Evolutionary conservation across 2,329 filamentous ascomycete species (phyloP), one percentile per base, ranked within the genome.

Genomic region (Podosphaera leucotricha): DNA sequence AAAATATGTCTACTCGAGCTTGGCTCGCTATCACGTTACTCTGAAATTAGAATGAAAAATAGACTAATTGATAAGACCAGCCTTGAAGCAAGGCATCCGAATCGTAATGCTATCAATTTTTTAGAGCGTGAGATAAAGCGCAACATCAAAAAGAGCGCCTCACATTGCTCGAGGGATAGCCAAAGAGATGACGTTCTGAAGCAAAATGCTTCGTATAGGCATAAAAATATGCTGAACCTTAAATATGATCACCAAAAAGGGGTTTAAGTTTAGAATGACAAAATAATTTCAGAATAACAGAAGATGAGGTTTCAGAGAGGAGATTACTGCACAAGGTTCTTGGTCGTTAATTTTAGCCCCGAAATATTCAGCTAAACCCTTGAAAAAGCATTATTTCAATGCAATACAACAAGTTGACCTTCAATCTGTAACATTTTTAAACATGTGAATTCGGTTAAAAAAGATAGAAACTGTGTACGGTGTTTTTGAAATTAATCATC

Each of bases 1-100:
- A 68, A 75, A 47, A 74, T 85, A 67, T 83, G 72, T 55, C 57
- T 83, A 20, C 62, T 86, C 15, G 80, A 86, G 57, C 61, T 81
- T 46, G 80, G 80, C 0, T 61, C 63, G 30, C 63, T 78, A 64
- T 77, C 70, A 43, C 64, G 80, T 36, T 86, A 77, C 75, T 78
- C 71, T 20, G 79, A 84, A 58, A 83, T 86, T 47, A 64, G 72
- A 47, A 67, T 61, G 50, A 70, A 66, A 54, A 77, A 77, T 52
- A 63, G 62, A 39, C 60, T 77, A 41, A 66, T 75, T 41, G 70
- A 74, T 50, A 58, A 62, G 46, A 42, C 45, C 33, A 53, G 50
- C 44, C 47, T 55, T 7, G 56, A 57, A 48, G 53, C 54, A 10
- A 53, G 51, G 38, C 55, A 57, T 48, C 52, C 55, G 0, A 57